Conservation (phyloP, 73 alveolate species). For the Tetrahymena elliotti region DNA sequence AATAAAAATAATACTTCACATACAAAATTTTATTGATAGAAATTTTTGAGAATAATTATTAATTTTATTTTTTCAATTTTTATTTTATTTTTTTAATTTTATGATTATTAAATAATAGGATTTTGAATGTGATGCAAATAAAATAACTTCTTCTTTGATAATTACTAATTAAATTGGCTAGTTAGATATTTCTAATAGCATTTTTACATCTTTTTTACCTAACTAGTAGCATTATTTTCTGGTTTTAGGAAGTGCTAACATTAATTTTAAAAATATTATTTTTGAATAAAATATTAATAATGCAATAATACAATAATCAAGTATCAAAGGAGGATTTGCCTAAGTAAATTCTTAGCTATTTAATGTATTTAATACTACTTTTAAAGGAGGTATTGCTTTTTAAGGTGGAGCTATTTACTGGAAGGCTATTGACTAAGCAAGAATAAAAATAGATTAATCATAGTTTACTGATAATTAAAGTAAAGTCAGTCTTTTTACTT, state of each 20-base stretch:
- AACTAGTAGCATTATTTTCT: neutral
- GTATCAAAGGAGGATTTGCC: neutral
- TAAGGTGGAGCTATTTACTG: neutral
- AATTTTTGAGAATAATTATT: too few species aligned
- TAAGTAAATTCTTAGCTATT: neutral
- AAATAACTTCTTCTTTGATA: neutral
- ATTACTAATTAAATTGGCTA: neutral
- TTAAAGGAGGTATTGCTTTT: neutral
- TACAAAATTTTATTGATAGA: too few species aligned
- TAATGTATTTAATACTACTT: neutral
- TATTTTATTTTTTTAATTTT: too few species aligned
- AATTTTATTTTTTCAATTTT: too few species aligned
- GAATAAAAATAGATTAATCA: neutral
- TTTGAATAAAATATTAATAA: too few species aligned
- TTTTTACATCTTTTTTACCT: neutral
- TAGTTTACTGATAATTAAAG: neutral
- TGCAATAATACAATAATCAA: neutral
- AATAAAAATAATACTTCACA: too few species aligned
- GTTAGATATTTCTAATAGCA: neutral
- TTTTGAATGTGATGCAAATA: neutral
- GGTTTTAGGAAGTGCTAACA: neutral
- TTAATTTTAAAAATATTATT: too few species aligned
- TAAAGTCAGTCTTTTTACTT: neutral
- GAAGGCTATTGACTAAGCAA: neutral
- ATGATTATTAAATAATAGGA: neutral